These are phyloP conservation scores for Rhytidhysteron rufulum DNA, from an alignment of 2,329 filamentous ascomycete species.

Conservation along the genomic window DNA sequence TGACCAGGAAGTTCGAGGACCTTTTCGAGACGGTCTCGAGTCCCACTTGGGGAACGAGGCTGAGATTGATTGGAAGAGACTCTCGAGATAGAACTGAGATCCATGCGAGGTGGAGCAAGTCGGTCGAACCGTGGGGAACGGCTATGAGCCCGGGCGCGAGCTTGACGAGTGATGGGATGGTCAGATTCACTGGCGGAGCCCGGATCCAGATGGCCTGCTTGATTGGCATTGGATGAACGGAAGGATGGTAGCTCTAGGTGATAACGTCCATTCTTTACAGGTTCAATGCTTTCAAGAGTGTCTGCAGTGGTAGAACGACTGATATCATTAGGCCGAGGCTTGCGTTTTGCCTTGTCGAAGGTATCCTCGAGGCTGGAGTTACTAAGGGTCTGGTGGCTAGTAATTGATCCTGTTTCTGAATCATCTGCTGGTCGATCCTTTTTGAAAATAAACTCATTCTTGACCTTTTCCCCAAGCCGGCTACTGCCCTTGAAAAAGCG, in stretches of 20 bases:
- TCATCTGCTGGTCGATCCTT: slow-evolving; percentile 47
- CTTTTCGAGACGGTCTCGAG: slow-evolving; percentile 26
- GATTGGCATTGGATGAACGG: slow-evolving; percentile 16
- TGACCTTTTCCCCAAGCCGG: slow-evolving; percentile 69
- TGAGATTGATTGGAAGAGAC: slow-evolving; percentile 15
- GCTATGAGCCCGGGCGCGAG: slow-evolving; percentile 31
- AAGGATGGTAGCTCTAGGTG: slow-evolving; percentile 34
- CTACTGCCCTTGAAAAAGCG: slow-evolving; percentile 71
- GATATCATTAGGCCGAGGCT: slow-evolving; percentile 27
- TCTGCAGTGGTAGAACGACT: slow-evolving; percentile 25
- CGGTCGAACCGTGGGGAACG: slow-evolving; percentile 42
- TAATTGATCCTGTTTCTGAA: slow-evolving; percentile 41
- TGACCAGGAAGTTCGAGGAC: slow-evolving; percentile 29
- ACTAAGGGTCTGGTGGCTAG: slow-evolving; percentile 41
- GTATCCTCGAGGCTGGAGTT: slow-evolving; percentile 28
- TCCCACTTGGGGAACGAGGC: slow-evolving; percentile 16
- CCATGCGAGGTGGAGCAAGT: slow-evolving; percentile 50
- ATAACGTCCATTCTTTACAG: slow-evolving; percentile 22
- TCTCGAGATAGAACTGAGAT: slow-evolving; percentile 31
- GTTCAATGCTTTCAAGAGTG: slow-evolving; percentile 17
- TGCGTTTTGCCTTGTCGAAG: slow-evolving; percentile 8
- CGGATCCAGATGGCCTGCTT: slow-evolving; percentile 20
- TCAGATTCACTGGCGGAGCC: slow-evolving; percentile 19
- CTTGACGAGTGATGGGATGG: slow-evolving; percentile 41
- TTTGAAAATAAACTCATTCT: slow-evolving; percentile 58